Evolutionary conservation across 371 early-diverging fungal genomes (phyloP).

Genomic region (Actinomortierella ambigua): DNA sequence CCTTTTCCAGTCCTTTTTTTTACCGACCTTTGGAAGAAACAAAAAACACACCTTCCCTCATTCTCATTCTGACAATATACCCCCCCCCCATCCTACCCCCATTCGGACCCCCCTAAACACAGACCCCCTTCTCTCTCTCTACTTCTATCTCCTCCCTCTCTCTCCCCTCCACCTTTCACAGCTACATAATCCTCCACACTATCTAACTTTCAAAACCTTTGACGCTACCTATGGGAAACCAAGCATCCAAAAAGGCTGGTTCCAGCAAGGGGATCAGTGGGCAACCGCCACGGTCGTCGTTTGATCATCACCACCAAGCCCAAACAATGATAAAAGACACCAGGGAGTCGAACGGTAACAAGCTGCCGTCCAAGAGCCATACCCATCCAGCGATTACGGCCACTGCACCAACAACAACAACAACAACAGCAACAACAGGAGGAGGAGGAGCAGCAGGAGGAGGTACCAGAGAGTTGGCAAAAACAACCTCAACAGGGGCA

Average conservation of each 20-base stretch:
- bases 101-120: background rate
- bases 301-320: background rate
- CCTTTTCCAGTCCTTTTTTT: background rate
- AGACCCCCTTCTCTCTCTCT: background rate
- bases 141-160: slow-evolving; percentile 14
- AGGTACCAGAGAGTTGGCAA: background rate
- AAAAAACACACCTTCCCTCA: slow-evolving; percentile 4
- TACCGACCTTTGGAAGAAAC: slow-evolving; percentile 15
- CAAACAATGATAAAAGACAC: background rate
- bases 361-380: background rate
- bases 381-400: slow-evolving; percentile 4
- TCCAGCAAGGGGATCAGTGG: background rate
- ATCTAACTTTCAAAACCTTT: slow-evolving; percentile 16
- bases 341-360: slow-evolving; percentile 4
- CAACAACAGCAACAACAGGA: background rate
- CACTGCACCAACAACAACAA: slow-evolving; percentile 4
- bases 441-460: too few relatives aligned
- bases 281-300: background rate
- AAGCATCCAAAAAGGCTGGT: slow-evolving; percentile 4
- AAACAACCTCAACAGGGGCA: background rate
- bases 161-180: slow-evolving; percentile 6
- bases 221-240: slow-evolving; percentile 30
- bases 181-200: slow-evolving; percentile 5
- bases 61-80: background rate
- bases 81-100: background rate